These are phyloP conservation scores for Paecilomyces niveus DNA, from an alignment of 2,329 filamentous ascomycete genomes.

Conservation along the genomic window DNA sequence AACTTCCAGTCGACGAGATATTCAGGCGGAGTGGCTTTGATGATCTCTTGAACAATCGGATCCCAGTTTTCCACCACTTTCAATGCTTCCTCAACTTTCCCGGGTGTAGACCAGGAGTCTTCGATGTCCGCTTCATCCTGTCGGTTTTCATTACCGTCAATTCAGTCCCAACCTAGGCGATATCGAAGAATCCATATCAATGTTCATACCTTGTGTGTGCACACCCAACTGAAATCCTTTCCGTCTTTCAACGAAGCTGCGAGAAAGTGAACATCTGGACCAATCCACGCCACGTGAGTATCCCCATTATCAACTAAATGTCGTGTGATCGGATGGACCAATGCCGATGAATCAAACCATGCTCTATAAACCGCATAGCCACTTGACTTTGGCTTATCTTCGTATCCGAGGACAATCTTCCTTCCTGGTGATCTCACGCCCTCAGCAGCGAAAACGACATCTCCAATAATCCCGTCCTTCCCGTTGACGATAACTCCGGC, in stretches of 20 bases:
- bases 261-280: slow-evolving; percentile 35
- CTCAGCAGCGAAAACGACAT: slow-evolving; percentile 48
- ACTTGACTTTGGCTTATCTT: slow-evolving; percentile 21
- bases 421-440: slow-evolving; percentile 48
- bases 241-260: slow-evolving; percentile 45
- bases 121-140: slow-evolving; percentile 47
- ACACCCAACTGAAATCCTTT: slow-evolving; percentile 48
- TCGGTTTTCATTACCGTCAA: not conserved
- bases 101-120: slow-evolving; percentile 48
- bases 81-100: slow-evolving; percentile 44
- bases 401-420: slow-evolving; percentile 35
- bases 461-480: slow-evolving; percentile 35
- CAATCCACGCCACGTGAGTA: slow-evolving; percentile 46
- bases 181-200: not conserved
- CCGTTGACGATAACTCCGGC: slow-evolving; percentile 21
- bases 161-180: not conserved
- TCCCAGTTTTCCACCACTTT: slow-evolving; percentile 46
- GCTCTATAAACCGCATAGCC: slow-evolving; percentile 17
- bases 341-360: slow-evolving; percentile 8
- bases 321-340: slow-evolving; percentile 13
- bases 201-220: slow-evolving; percentile 40
- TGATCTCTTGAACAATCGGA: slow-evolving; percentile 10
- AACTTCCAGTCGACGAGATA: slow-evolving; percentile 19
- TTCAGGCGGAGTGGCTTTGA: slow-evolving; percentile 25
- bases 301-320: slow-evolving; percentile 47